Evolutionary conservation across 345 rosid genomes (phyloP), one percentile per base, ranked within the genome.

Genomic region (Punica granatum): DNA sequence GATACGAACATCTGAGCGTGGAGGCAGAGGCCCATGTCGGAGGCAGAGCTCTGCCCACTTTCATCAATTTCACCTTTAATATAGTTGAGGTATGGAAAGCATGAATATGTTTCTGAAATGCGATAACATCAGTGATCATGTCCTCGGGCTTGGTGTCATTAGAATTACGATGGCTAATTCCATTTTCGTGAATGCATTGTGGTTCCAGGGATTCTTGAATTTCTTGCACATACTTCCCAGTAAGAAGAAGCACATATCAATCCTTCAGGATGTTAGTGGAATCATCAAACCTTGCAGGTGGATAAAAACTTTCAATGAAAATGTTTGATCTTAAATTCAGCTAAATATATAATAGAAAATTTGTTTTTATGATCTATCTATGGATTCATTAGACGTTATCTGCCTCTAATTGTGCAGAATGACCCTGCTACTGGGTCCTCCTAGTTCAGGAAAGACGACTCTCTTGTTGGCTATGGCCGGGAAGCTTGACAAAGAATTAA

Each of bases 11-110:
- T 71, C 71, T 84, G n/a, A 82, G 78, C 31, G 58, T 79, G 21
- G 81, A 86, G 61, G 96, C 86, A 60, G 86, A 85, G 77, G 85
- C 87, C 36, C 71, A 75, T 67, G 87, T 74, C 1, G 96, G 89
- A 73, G 77, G 85, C 72, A 83, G 86, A 73, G 91, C 97, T 31
- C 74, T 89, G 66, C 92, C 96, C 2, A 56, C 91, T 14, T 58
- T 89, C 16, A 5, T 87, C 63, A 89, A 82, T 67, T 91, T 85
- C 84, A 41, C 33, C 41, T 16, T 69, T 19, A 71, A 75, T 43
- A 72, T 87, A 35, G 51, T 74, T 8, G 96, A 89, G 87, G 97
- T 88, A 78, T 49, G 26, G 28, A 21, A 62, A 43, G 23, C 59
- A 43, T 32, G 23, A 37, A 43, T 28, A 4, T 12, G 13, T 46